Evolutionary conservation across 2,329 filamentous ascomycete genomes (phyloP).

Genomic region (Aspergillus sp.): DNA sequence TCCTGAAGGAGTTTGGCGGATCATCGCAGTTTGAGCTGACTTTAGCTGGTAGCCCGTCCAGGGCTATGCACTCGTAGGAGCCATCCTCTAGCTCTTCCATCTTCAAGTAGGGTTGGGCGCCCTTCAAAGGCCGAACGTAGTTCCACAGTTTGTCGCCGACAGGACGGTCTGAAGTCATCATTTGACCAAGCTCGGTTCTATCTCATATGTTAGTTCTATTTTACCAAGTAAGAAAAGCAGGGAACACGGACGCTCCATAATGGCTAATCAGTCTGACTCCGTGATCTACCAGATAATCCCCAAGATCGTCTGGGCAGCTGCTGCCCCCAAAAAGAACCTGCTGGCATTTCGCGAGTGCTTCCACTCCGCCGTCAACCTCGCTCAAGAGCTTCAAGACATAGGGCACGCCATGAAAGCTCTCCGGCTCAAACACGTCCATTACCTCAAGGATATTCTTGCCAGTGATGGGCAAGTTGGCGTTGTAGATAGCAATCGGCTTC

Average conservation of each 20-base stretch:
- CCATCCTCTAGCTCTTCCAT: slow-evolving; percentile 44
- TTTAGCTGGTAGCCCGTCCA: slow-evolving; percentile 42
- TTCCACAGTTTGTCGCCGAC: slow-evolving; percentile 63
- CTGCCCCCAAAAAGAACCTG: slow-evolving; percentile 62
- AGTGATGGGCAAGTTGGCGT: slow-evolving; percentile 60
- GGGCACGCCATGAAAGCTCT: slow-evolving; percentile 62
- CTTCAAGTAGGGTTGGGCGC: slow-evolving; percentile 47
- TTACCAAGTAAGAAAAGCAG: background rate
- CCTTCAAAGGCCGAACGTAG: slow-evolving; percentile 55
- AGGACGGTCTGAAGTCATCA: slow-evolving; percentile 64
- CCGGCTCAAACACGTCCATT: slow-evolving; percentile 26
- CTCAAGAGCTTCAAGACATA: slow-evolving; percentile 67
- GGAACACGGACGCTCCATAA: slow-evolving; percentile 36
- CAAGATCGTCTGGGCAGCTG: slow-evolving; percentile 63
- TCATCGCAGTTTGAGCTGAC: slow-evolving; percentile 52
- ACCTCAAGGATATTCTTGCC: slow-evolving; percentile 48
- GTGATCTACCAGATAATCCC: slow-evolving; percentile 55
- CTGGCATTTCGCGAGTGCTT: slow-evolving; percentile 50
- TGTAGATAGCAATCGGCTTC: slow-evolving; percentile 58
- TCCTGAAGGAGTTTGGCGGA: slow-evolving; percentile 64
- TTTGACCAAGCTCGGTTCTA: slow-evolving; percentile 61
- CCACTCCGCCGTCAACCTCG: slow-evolving; percentile 60
- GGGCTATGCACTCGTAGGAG: slow-evolving; percentile 43
- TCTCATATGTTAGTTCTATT: background rate
- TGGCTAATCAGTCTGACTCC: slow-evolving; percentile 56